Percentiles rank a stretch among this genome's conserved stretches.
These are phyloP conservation scores for Aspergillus nidulans DNA, from an alignment of 495 filamentous ascomycete species.

Conservation along the genomic window DNA sequence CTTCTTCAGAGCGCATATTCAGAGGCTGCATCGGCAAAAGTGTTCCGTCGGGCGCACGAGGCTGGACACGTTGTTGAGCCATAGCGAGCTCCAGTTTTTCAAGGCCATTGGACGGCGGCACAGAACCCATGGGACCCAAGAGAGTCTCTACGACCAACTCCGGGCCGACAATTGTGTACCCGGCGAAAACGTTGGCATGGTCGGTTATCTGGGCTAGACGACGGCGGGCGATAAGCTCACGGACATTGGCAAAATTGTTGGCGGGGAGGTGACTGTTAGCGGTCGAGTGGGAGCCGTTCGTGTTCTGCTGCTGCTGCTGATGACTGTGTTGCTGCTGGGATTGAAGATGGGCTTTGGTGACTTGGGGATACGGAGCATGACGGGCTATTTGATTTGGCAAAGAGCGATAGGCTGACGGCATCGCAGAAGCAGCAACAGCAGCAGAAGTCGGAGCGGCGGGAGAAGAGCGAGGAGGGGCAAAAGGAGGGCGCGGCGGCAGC, in stretches of 20 bases:
- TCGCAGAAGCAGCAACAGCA: constrained; percentile 42
- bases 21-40: constrained; percentile 40
- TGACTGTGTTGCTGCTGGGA: constrained; percentile 15
- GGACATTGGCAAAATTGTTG: constrained; percentile 47
- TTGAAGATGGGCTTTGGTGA: constrained; percentile 33
- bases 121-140: constrained; percentile 45
- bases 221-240: constrained; percentile 46
- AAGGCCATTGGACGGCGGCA: constrained; percentile 40
- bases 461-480: constrained; percentile 34
- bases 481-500: constrained; percentile 34
- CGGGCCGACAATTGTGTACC: constrained; percentile 45
- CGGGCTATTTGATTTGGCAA: constrained; percentile 40
- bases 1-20: constrained; percentile 47
- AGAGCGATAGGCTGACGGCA: constrained; percentile 50
- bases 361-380: constrained; percentile 40
- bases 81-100: constrained; percentile 47
- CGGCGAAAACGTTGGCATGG: constrained; percentile 47
- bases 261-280: constrained; percentile 27
- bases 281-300: constrained; percentile 4
- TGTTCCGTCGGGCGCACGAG: constrained; percentile 40
- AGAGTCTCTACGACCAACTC: constrained; percentile 46
- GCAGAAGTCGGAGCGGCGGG: constrained; percentile 25
- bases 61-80: constrained; percentile 47
- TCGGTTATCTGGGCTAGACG: constrained; percentile 49
- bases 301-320: constrained; percentile 21